Evolutionary conservation across 2,329 filamentous ascomycete genomes (phyloP), one percentile per base, ranked within the genome.

Genomic region (Nothomitra cinnamomea): DNA sequence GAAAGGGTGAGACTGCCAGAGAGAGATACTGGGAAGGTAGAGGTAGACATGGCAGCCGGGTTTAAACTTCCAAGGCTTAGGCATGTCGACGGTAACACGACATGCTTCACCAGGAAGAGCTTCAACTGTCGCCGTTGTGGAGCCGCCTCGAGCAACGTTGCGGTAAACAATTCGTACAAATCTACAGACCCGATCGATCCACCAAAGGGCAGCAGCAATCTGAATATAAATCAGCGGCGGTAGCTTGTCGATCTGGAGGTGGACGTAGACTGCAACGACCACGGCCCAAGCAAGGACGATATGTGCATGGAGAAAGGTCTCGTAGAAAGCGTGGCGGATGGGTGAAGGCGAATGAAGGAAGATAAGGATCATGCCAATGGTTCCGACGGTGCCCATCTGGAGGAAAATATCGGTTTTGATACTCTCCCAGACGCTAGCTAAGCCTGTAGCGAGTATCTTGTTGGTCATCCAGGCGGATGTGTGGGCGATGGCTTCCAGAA

Each of bases 1-100:
- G 70, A 89, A 89, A 1, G 85, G 85, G 62, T 90, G 85, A 48
- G 82, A 87, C 60, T 84, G 83, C 76, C 78, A 82, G 57, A 80
- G 73, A 57, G 82, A 82, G 61, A 89, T 71, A 3, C 74, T 71
- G 6, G 85, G 85, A 68, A 90, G 76, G 69, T 88, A 88, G 19
- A 90, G 69, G 65, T 88, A 90, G 36, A 84, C 81, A 64, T 90
- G 85, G 66, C 88, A 83, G 36, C 85, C 84, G 0, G 85, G 80
- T 56, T 73, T 72, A 72, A 86, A 86, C 41, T 69, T 75, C 83
- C 85, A 89, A n/a, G 83, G 83, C 45, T 83, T 79, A 8, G 83
- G 79, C 71, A 89, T 77, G 53, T 77, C 80, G 51, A 87, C 76
- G 0, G 83, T 88, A 52, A 90, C 74, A 50, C 84, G 79, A 60